These are phyloP conservation scores for Chaetomium sp. DNA, from an alignment of 2,329 filamentous ascomycete species.

Conservation along the genomic window DNA sequence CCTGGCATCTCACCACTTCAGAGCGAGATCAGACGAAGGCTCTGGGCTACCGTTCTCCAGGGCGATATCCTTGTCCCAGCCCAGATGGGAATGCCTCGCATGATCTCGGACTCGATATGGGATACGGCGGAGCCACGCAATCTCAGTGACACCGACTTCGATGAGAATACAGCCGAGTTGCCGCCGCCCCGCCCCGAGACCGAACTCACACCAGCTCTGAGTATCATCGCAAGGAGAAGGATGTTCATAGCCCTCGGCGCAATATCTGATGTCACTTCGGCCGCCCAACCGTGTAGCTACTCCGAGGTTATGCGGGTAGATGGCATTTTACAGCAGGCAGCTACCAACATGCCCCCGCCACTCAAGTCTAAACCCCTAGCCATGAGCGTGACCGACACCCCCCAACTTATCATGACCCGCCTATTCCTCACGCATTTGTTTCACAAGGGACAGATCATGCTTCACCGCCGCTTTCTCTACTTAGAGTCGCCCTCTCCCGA, in stretches of 20 bases:
- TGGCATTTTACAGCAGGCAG: slow-evolving; percentile 33
- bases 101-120: slow-evolving; percentile 43
- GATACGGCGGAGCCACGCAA: slow-evolving; percentile 49
- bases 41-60: slow-evolving; percentile 47
- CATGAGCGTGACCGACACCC: slow-evolving; percentile 5
- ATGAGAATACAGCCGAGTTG: slow-evolving; percentile 40
- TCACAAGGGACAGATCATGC: slow-evolving; percentile 33
- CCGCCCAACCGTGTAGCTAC: slow-evolving; percentile 27
- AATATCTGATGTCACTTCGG: slow-evolving; percentile 23
- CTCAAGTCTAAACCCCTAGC: slow-evolving; percentile 22
- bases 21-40: slow-evolving; percentile 50
- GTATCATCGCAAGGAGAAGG: slow-evolving; percentile 24
- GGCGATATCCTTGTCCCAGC: slow-evolving; percentile 47
- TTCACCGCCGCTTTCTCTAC: slow-evolving; percentile 37
- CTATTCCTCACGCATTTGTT: slow-evolving; percentile 6
- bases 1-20: slow-evolving; percentile 45
- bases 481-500: not conserved
- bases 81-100: slow-evolving; percentile 49
- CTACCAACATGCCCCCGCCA: slow-evolving; percentile 33
- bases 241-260: slow-evolving; percentile 24
- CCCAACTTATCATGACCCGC: slow-evolving; percentile 14
- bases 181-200: slow-evolving; percentile 42
- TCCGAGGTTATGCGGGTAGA: slow-evolving; percentile 34
- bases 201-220: slow-evolving; percentile 36
- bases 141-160: slow-evolving; percentile 48